These are phyloP conservation scores for Calocybe gambosa DNA, from an alignment of 1,284 basidiomycete genomes.

Conservation along the genomic window DNA sequence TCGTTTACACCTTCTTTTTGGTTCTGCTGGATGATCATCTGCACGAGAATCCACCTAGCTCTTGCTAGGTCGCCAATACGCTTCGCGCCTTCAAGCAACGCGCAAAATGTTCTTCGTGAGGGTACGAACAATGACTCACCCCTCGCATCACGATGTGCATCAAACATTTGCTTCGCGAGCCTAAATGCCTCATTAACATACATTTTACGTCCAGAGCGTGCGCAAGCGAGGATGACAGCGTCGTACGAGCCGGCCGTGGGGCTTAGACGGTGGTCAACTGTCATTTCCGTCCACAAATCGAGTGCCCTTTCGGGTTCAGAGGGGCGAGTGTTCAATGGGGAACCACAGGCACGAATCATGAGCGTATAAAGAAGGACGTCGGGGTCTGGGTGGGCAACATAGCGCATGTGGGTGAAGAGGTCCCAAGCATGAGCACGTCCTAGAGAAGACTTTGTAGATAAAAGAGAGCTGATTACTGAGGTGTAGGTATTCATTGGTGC, in stretches of 20 bases:
- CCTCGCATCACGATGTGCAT: slow-evolving; percentile 59
- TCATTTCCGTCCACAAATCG: slow-evolving; percentile 94
- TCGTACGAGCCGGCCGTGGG: slow-evolving; percentile 76
- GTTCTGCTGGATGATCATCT: slow-evolving; percentile 54
- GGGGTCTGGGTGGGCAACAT: slow-evolving; percentile 84
- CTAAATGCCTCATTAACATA: slow-evolving; percentile 77
- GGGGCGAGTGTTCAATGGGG: slow-evolving; percentile 31
- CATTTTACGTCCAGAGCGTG: slow-evolving; percentile 50
- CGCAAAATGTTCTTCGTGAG: slow-evolving; percentile 68
- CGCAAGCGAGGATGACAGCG: slow-evolving; percentile 76
- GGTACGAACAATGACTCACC: slow-evolving; percentile 58
- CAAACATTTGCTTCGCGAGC: slow-evolving; percentile 58
- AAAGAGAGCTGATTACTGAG: slow-evolving; percentile 54
- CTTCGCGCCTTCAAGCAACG: slow-evolving; percentile 86
- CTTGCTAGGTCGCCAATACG: slow-evolving; percentile 77
- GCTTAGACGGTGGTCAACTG: slow-evolving; percentile 51
- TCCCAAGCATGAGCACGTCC: slow-evolving; percentile 83
- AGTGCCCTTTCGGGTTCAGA: slow-evolving; percentile 87
- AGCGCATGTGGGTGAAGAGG: slow-evolving; percentile 92
- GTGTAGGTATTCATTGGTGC: slow-evolving; percentile 65
- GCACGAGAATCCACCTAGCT: slow-evolving; percentile 87
- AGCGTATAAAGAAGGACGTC: slow-evolving; percentile 69
- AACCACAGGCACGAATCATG: slow-evolving; percentile 88
- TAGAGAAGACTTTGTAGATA: slow-evolving; percentile 41
- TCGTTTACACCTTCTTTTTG: slow-evolving; percentile 48